Base-by-base conservation (phyloP, 208 protist species). In the Crithidia acanthocephali region DNA sequence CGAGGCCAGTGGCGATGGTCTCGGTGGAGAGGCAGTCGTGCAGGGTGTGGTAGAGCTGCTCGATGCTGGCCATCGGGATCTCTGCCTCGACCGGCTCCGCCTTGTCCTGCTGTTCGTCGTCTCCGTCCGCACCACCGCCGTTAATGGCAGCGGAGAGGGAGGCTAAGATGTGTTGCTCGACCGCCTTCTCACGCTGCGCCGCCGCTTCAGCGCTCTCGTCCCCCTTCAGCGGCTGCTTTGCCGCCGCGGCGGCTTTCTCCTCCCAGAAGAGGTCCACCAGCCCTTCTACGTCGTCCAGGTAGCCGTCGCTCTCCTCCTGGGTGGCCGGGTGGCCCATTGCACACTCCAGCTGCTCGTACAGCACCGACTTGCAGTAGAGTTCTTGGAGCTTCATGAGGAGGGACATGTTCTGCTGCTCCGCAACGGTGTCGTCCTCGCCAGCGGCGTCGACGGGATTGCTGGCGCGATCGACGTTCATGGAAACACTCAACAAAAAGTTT, bases 231-330 rank as follows among this genome's bases (percentile, higher is more conserved):
- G 18, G 40, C 51, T 52, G 51, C 61, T 53, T 71, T 42, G 50
- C 66, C 16, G 22, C 35, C 25, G 62, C 78, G n/a, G 53, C 64
- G 20, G 66, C 68, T 25, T 51, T 56, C 37, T 78, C 68, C n/a
- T 58, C 27, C 33, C 33, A 33, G 72, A 88, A 96, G 15, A 94
- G 74, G 20, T 81, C 71, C 28, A 95, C 52, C 47, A 96, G 80
- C 11, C 79, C 82, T 44, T 92, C 84, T 25, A 96, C 89, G 56
- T 96, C 89, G 28, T 93, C 87, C 76, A 88, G 86, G 78, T 91
- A 95, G 18, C 73, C 86, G 74, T 92, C 72, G 48, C 80, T 83
- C 70, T 93, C 82, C 50, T 82, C 80, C 44, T 75, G 74, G 10
- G 77, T 89, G 57, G 81, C 74, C 13, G 87, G 84, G 20, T 78